Evolutionary conservation across 1,284 basidiomycete species (phyloP).

Genomic region (Schizopora paradoxa): DNA sequence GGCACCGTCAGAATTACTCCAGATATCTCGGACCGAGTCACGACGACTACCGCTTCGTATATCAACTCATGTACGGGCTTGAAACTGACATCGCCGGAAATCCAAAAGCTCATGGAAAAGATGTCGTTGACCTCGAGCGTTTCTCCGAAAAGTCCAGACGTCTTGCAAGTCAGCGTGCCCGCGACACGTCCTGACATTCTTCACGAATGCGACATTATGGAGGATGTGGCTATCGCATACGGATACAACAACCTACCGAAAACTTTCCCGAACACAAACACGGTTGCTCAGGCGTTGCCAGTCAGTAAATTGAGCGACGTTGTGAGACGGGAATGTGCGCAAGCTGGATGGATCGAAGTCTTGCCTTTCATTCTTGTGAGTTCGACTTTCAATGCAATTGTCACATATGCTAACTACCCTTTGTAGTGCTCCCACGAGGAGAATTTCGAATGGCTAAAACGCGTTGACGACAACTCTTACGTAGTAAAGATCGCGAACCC

Average conservation of each 20-base stretch:
- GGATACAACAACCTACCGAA: constrained; percentile 96
- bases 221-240: constrained; percentile 96
- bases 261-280: constrained; percentile 91
- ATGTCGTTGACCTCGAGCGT: constrained; percentile 68
- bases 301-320: constrained; percentile 91
- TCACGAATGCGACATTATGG: constrained; percentile 98
- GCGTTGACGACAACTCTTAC: constrained; percentile 71
- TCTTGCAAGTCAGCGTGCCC: constrained; percentile 76
- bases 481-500: constrained; percentile 95
- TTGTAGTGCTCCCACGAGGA: constrained; percentile 93
- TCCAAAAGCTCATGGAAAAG: constrained; percentile 62
- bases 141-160: constrained; percentile 48
- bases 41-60: constrained; percentile 81
- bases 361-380: constrained; percentile 88
- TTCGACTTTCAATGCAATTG: constrained; percentile 7
- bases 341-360: constrained; percentile 94
- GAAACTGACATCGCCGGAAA: constrained; percentile 53
- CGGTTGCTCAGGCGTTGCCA: constrained; percentile 88
- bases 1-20: constrained; percentile 78
- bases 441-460: constrained; percentile 92
- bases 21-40: constrained; percentile 67
- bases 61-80: constrained; percentile 96
- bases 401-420: constrained; percentile 5
- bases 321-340: constrained; percentile 85
- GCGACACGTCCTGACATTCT: constrained; percentile 94